Evolutionary conservation across 768 basidiomycete species (phyloP).

Genomic region (Xerocomellus dryophilus): DNA sequence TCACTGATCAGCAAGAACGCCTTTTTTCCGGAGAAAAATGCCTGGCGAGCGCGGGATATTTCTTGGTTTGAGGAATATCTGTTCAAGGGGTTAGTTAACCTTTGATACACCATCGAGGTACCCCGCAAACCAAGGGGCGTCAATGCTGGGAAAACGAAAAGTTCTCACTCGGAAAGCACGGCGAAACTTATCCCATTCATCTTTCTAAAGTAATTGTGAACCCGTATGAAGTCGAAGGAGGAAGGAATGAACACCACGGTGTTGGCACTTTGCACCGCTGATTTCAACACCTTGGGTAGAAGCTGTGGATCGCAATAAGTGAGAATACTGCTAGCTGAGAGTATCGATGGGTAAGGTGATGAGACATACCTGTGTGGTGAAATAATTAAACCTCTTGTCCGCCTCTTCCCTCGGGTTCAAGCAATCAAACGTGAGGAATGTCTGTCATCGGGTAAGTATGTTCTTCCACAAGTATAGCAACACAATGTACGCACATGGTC

Average conservation of each 20-base stretch:
- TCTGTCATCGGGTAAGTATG: slow-evolving; percentile 38
- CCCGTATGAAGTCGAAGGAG: slow-evolving; percentile 92
- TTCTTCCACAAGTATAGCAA: neutral
- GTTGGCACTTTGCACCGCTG: slow-evolving; percentile 88
- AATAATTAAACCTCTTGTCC: slow-evolving; percentile 83
- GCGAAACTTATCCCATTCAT: slow-evolving; percentile 66
- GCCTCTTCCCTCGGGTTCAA: slow-evolving; percentile 69
- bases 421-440: slow-evolving; percentile 74
- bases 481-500: slow-evolving; percentile 55
- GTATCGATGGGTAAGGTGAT: neutral
- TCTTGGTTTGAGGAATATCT: slow-evolving; percentile 94
- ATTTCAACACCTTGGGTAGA: slow-evolving; percentile 79
- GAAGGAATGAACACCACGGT: slow-evolving; percentile 90
- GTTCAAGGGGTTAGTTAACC: neutral
- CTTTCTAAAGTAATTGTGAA: slow-evolving; percentile 84
- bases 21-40: slow-evolving; percentile 86
- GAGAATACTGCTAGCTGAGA: neutral
- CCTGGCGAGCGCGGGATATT: slow-evolving; percentile 88
- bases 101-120: neutral
- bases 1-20: slow-evolving; percentile 90
- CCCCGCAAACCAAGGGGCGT: neutral
- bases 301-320: slow-evolving; percentile 43
- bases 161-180: slow-evolving; percentile 82
- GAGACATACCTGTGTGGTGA: slow-evolving; percentile 70
- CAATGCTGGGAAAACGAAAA: neutral